Evolutionary conservation across 805 yeast species (phyloP).

Genomic region (Vanderwaltozyma yarrowii): DNA sequence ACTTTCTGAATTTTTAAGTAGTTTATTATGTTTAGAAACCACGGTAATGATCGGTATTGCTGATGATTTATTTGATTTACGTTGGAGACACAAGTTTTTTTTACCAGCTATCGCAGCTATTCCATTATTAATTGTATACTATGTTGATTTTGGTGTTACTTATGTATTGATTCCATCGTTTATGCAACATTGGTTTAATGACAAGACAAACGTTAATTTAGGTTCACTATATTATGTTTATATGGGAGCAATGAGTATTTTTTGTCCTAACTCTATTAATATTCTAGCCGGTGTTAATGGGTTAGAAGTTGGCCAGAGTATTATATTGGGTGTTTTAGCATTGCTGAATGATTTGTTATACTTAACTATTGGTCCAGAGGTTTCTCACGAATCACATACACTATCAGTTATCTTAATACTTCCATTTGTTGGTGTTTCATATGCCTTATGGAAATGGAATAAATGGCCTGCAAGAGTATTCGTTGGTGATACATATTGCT

Average conservation of each 20-base stretch:
- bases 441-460: conserved; percentile 66
- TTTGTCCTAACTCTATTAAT: conserved; percentile 93
- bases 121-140: conserved; percentile 84
- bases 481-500: conserved; percentile 97
- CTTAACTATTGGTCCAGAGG: conserved; percentile 38
- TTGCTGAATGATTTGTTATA: conserved; percentile 71
- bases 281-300: conserved; percentile 96
- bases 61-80: conserved; percentile 89
- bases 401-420: conserved; percentile 69
- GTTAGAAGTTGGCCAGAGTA: conserved; percentile 88
- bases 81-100: conserved; percentile 97
- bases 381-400: conserved; percentile 72
- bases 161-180: conserved; percentile 73
- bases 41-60: conserved; percentile 80
- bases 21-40: conserved; percentile 71
- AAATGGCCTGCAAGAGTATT: conserved; percentile 90
- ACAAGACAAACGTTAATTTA: conserved; percentile 45
- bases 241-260: conserved; percentile 87
- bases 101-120: conserved; percentile 90
- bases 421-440: conserved; percentile 80
- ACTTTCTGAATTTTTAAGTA: conserved; percentile 77
- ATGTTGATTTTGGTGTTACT: conserved; percentile 89
- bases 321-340: conserved; percentile 62
- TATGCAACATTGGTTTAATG: conserved; percentile 33
- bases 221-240: conserved; percentile 74